Conservation (phyloP, 2,329 filamentous ascomycete genomes). For the Ascosphaera pollenicola region DNA sequence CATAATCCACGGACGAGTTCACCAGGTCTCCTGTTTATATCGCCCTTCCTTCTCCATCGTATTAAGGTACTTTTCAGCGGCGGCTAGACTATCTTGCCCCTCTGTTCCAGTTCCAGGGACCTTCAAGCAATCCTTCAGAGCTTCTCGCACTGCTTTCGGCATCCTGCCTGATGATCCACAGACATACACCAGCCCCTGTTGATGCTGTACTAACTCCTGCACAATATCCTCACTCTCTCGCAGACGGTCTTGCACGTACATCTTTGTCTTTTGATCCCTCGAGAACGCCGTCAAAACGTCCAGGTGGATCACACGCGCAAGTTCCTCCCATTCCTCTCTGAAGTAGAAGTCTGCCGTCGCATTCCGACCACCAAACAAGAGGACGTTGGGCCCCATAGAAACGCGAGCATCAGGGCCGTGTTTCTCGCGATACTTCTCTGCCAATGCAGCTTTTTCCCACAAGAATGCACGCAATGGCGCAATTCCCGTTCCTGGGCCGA, state of each 20-base stretch:
- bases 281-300: conserved; percentile 46
- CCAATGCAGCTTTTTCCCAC: conserved; percentile 39
- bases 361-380: conserved; percentile 78
- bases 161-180: conserved; percentile 42
- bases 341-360: conserved; percentile 61
- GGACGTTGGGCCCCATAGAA: conserved; percentile 25
- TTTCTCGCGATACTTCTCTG: conserved; percentile 11
- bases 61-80: conserved; percentile 33
- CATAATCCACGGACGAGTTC: neutral
- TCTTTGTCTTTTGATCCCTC: conserved; percentile 39
- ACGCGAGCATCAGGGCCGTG: conserved; percentile 9
- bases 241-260: conserved; percentile 47
- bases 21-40: conserved; percentile 54
- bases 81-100: conserved; percentile 16
- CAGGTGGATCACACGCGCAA: conserved; percentile 24
- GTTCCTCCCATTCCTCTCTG: conserved; percentile 43
- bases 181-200: conserved; percentile 29
- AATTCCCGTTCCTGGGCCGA: conserved; percentile 70
- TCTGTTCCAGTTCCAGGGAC: conserved; percentile 18
- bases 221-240: conserved; percentile 27
- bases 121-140: conserved; percentile 38
- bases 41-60: conserved; percentile 37
- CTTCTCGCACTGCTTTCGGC: conserved; percentile 46
- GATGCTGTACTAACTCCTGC: conserved; percentile 11
- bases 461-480: conserved; percentile 65